Evolutionary conservation across 1,284 basidiomycete species (phyloP).

Genomic region (Melampsora occidentalis): DNA sequence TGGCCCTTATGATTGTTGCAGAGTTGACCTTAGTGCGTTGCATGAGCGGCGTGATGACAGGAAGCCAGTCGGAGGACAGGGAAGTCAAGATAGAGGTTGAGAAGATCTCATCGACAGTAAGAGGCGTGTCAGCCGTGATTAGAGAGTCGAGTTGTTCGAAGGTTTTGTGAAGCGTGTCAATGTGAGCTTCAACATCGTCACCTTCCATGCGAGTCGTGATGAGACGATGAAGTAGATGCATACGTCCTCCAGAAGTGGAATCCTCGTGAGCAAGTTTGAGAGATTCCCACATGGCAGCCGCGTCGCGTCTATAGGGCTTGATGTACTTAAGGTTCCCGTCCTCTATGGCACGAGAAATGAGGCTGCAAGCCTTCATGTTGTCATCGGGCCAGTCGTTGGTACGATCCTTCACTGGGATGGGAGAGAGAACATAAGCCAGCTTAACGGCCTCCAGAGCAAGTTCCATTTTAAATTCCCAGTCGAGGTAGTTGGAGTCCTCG

Average conservation of each 20-base stretch:
- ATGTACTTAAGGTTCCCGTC: slow-evolving; percentile 3
- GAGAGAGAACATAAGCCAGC: too few relatives aligned
- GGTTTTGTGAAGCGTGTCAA: neutral
- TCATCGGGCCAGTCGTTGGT: too few relatives aligned
- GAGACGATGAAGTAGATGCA: slow-evolving; percentile 1
- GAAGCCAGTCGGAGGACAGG: neutral
- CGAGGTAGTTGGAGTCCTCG: too few relatives aligned
- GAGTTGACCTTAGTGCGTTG: neutral
- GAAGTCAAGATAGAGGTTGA: neutral
- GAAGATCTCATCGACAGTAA: neutral
- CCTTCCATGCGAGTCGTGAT: neutral
- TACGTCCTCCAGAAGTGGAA: neutral
- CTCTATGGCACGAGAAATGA: too few relatives aligned
- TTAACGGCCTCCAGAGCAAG: too few relatives aligned
- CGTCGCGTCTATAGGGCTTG: neutral
- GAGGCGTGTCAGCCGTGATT: neutral
- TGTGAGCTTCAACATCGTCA: neutral
- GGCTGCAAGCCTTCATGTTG: too few relatives aligned
- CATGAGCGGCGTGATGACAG: slow-evolving; percentile 5
- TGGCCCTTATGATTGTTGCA: neutral
- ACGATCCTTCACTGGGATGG: too few relatives aligned
- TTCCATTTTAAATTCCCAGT: too few relatives aligned
- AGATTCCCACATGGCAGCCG: neutral
- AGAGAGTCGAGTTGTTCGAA: neutral
- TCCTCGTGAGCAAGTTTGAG: slow-evolving; percentile 14